phyloP scores from a whole-genome alignment of 2,329 filamentous ascomycete genomes.

The Daldinia sp. region DNA sequence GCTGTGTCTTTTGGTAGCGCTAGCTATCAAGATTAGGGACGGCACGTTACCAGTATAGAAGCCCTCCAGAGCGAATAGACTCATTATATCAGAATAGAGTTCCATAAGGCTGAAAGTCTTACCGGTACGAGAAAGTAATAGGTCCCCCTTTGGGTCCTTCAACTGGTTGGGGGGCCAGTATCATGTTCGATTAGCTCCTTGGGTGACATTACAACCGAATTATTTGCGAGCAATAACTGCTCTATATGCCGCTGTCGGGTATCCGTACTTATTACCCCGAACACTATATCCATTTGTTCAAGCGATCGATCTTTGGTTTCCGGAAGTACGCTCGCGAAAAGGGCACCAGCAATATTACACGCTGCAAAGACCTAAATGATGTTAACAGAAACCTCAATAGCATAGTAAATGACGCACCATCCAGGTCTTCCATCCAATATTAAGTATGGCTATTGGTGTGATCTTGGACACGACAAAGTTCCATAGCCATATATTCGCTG shows the following conservation, averaged over 20 bases:
- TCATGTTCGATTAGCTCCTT: not conserved
- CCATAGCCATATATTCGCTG: slow-evolving; percentile 16
- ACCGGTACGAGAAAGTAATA: too few relatives aligned
- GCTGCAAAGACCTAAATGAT: slow-evolving; percentile 1
- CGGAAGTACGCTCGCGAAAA: slow-evolving; percentile 9
- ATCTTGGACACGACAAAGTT: slow-evolving; percentile 18
- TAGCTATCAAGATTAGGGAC: too few relatives aligned
- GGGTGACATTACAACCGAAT: not conserved
- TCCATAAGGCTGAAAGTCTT: too few relatives aligned
- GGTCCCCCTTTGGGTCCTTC: not conserved
- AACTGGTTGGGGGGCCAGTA: not conserved
- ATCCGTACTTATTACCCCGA: not conserved
- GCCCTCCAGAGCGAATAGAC: too few relatives aligned
- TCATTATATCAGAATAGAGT: too few relatives aligned
- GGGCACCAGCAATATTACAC: slow-evolving; percentile 11
- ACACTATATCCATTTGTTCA: slow-evolving; percentile 13
- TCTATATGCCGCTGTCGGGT: slow-evolving; percentile 1
- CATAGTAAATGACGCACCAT: not conserved
- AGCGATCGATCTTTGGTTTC: slow-evolving; percentile 8
- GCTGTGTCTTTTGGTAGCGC: too few relatives aligned
- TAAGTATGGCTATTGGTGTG: slow-evolving; percentile 2
- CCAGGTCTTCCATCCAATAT: slow-evolving; percentile 16
- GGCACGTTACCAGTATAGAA: too few relatives aligned
- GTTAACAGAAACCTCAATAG: not conserved
- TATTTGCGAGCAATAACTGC: not conserved